Evolutionary conservation across 2,329 filamentous ascomycete genomes (phyloP).

Genomic region (Colletotrichum sp.): DNA sequence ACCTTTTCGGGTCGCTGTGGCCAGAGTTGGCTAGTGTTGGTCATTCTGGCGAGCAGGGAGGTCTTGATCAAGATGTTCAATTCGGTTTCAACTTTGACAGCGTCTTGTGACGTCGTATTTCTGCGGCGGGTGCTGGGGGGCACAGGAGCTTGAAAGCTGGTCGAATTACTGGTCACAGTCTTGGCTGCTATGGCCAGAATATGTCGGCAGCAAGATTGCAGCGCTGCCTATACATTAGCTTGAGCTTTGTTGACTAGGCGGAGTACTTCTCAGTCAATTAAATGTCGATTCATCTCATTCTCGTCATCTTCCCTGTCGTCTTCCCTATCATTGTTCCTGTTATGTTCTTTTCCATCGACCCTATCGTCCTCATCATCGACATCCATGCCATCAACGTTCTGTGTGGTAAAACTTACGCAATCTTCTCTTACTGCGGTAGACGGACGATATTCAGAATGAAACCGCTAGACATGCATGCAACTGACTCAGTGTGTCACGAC

Average conservation of each 20-base stretch:
- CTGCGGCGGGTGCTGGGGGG: background rate
- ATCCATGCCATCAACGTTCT: background rate
- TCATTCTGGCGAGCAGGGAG: background rate
- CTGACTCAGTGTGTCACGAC: background rate
- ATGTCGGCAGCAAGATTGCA: background rate
- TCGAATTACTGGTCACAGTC: background rate
- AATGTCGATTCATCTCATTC: background rate
- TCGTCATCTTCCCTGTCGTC: fast-evolving
- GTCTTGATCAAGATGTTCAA: background rate
- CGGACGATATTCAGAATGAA: background rate
- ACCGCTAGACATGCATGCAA: background rate
- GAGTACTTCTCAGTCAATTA: background rate
- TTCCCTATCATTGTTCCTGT: background rate
- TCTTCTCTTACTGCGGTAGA: background rate
- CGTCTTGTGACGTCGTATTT: background rate
- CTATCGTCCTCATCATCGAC: background rate
- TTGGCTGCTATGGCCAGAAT: background rate
- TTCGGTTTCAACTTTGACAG: background rate
- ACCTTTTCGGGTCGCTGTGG: background rate
- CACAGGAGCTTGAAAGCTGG: background rate
- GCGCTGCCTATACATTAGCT: background rate
- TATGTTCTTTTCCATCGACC: background rate
- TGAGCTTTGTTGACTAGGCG: background rate
- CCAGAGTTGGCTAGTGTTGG: background rate
- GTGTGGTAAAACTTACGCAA: background rate